Base-by-base conservation (phyloP, 2,329 filamentous ascomycete species). In the Hypoxylon sp. region DNA sequence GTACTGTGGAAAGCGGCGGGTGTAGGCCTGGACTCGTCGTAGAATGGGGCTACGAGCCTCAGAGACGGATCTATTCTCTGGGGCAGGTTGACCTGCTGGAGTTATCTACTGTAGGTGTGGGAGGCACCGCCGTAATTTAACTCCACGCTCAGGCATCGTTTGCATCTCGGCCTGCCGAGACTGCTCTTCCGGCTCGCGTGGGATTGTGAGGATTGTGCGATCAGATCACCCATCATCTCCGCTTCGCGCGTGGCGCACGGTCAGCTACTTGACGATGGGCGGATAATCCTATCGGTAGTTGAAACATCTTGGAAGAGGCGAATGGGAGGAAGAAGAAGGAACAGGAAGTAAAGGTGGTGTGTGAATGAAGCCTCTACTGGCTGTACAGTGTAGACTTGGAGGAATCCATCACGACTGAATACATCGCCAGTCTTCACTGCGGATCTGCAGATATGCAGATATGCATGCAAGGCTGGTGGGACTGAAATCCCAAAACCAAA, bases 221-320 rank as follows among this genome's bases (percentile, higher is more conserved):
- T 64, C 51, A 57, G 51, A 58, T 58, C 61, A 64, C 55, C n/a
- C 46, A 59, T 62, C 58, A 54, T 46, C 56, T 27, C 24, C 37
- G 41, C 49, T 51, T 42, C 45, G 18, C 29, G 55, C 48, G 46
- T 45, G 15, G 42, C 54, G 51, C 56, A 55, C 49, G 57, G 53
- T 47, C 54, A 54, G 57, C 60, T 57, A 63, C 48, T 60, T 63
- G 31, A 18, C 24, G 26, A 52, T 21, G 42, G 8, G 20, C 37
- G 52, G 47, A 55, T 10, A 10, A 33, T 15, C 52, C 18, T 35
- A 31, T n/a, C 15, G 18, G 26, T 48, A 38, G 40, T 45, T 38
- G 50, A 59, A 50, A 53, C 47, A 40, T 35, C 15, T 51, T 33
- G 42, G 18, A 42, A 46, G 37, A 52, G 31, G 33, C 48, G 15